These are phyloP conservation scores for Globisporangium camurandrum DNA, from an alignment of 352 stramenopile species.

Conservation along the genomic window DNA sequence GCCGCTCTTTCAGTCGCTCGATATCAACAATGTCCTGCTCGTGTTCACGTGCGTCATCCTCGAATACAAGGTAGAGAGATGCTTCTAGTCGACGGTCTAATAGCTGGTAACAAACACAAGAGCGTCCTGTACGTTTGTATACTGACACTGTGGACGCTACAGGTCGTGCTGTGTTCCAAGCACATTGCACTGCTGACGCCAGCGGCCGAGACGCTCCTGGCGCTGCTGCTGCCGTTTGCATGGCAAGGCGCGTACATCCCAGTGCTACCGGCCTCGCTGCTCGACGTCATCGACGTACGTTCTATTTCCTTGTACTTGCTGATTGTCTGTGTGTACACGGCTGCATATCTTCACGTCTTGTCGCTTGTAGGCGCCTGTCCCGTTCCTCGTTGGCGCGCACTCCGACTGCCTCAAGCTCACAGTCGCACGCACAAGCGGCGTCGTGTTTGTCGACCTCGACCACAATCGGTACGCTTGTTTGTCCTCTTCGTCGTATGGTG, in stretches of 20 bases:
- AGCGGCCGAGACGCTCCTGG: constrained; percentile 86
- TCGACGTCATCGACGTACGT: constrained; percentile 91
- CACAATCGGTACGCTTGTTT: constrained; percentile 65
- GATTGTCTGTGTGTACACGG: background rate
- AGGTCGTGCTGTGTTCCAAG: constrained; percentile 90
- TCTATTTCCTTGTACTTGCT: background rate
- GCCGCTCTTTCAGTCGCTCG: constrained; percentile 89
- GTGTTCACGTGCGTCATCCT: constrained; percentile 87
- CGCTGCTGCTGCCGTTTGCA: constrained; percentile 90
- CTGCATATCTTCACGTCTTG: no score
- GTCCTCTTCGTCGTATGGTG: background rate
- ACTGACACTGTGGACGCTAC: background rate
- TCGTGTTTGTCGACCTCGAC: constrained; percentile 94
- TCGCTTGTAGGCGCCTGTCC: constrained; percentile 78
- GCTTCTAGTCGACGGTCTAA: no score
- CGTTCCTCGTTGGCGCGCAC: constrained; percentile 91
- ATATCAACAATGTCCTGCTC: constrained; percentile 88
- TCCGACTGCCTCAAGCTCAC: constrained; percentile 66
- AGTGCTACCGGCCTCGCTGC: constrained; percentile 86
- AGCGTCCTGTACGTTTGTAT: background rate
- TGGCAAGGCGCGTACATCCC: constrained; percentile 95
- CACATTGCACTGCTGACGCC: constrained; percentile 87
- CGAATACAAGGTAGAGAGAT: constrained; percentile 81
- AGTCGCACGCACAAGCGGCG: constrained; percentile 54
- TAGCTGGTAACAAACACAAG: background rate